These are phyloP conservation scores for Puccinia coronata DNA, from an alignment of 1,284 basidiomycete genomes.

Conservation along the genomic window DNA sequence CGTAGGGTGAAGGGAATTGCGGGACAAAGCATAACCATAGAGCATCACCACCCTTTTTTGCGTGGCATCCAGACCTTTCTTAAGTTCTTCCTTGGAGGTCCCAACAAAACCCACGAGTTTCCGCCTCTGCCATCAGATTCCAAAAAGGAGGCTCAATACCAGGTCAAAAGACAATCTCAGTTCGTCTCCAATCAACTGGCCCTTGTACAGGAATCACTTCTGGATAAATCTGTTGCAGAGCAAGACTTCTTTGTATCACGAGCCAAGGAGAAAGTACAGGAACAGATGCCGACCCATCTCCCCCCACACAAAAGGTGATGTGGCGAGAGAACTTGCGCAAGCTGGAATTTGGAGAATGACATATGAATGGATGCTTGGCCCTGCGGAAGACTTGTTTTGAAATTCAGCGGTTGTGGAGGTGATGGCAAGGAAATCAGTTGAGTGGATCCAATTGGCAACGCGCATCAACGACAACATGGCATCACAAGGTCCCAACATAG, in stretches of 20 bases:
- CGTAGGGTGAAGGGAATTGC: background rate
- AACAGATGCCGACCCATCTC: background rate
- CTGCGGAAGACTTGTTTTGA: background rate
- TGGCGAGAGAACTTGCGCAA: background rate
- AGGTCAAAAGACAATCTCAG: background rate
- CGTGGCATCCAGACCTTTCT: background rate
- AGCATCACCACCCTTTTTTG: background rate
- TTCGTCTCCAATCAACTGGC: background rate
- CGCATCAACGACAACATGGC: background rate
- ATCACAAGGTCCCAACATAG: background rate
- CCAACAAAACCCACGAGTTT: background rate
- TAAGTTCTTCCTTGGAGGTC: conserved; percentile 12
- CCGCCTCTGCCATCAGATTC: background rate
- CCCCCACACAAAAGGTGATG: background rate
- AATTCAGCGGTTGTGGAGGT: background rate
- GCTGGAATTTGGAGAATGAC: background rate
- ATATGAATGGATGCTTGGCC: background rate
- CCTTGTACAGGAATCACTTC: background rate
- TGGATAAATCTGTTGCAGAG: background rate
- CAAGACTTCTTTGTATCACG: no score
- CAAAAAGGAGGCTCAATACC: no score
- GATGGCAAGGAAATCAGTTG: conserved; percentile 2
- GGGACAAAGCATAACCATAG: background rate
- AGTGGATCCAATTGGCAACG: background rate
- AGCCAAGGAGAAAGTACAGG: no score